Evolutionary conservation across 352 stramenopile genomes (phyloP).

Genomic region (Phytopythium montanum): DNA sequence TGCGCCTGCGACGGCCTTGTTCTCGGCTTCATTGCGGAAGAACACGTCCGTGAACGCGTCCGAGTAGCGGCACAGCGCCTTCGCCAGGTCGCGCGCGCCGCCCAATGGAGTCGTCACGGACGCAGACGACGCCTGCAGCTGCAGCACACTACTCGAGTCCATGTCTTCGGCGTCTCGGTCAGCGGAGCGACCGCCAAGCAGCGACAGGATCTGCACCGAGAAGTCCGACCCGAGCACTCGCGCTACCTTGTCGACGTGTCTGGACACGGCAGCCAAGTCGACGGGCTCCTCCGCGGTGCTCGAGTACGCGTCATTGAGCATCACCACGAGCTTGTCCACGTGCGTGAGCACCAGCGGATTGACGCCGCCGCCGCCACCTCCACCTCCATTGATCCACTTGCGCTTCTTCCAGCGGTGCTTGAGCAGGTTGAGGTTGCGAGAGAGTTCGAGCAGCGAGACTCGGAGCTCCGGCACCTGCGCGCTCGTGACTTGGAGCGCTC

Average conservation of each 20-base stretch:
- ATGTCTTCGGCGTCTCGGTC: constrained; percentile 34
- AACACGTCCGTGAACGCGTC: constrained; percentile 55
- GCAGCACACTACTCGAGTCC: background rate
- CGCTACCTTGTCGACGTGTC: constrained; percentile 53
- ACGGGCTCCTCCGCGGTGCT: constrained; percentile 50
- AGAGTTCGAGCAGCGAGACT: constrained; percentile 67
- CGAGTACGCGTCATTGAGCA: constrained; percentile 75
- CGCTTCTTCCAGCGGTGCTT: constrained; percentile 60
- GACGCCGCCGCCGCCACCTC: constrained; percentile 8
- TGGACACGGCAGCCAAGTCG: constrained; percentile 35
- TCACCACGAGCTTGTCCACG: constrained; percentile 58
- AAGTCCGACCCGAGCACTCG: constrained; percentile 60
- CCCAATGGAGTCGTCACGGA: constrained; percentile 4
- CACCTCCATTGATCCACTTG: constrained; percentile 20
- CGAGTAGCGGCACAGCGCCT: constrained; percentile 43
- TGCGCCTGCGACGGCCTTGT: constrained; percentile 14
- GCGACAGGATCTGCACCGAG: constrained; percentile 53
- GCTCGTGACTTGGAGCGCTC: constrained; percentile 20
- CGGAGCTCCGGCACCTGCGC: constrained; percentile 63
- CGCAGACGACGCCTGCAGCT: constrained; percentile 3
- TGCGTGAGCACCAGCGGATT: constrained; percentile 62
- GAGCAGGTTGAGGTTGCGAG: constrained; percentile 63
- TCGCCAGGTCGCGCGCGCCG: constrained; percentile 4
- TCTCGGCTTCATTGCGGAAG: constrained; percentile 25
- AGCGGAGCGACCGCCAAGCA: constrained; percentile 29